These are phyloP conservation scores for Fusarium sp. DNA, from an alignment of 2,329 filamentous ascomycete genomes.

Conservation along the genomic window DNA sequence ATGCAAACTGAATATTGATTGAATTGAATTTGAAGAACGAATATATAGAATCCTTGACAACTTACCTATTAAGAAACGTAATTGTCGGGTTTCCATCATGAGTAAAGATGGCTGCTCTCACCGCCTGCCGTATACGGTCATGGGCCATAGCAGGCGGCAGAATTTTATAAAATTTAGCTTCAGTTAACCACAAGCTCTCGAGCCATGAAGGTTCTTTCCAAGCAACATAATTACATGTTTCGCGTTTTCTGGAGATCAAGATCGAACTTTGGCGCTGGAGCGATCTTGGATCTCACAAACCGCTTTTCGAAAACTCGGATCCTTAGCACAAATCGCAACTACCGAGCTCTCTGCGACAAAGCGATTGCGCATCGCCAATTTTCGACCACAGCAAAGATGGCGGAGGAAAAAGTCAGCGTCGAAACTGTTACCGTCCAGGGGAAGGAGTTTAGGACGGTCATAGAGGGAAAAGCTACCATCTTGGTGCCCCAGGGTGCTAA, in stretches of 20 bases:
- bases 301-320: background rate
- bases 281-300: slow-evolving; percentile 5
- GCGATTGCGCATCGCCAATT: slow-evolving; percentile 21
- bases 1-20: background rate
- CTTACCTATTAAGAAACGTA: background rate
- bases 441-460: slow-evolving; percentile 62
- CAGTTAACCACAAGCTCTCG: slow-evolving; percentile 2
- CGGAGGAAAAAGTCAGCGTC: slow-evolving; percentile 22
- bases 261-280: slow-evolving; percentile 28
- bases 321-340: background rate
- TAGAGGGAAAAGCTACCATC: slow-evolving; percentile 68
- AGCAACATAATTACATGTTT: slow-evolving; percentile 35
- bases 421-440: slow-evolving; percentile 52
- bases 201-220: slow-evolving; percentile 27
- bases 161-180: slow-evolving; percentile 32
- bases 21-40: background rate
- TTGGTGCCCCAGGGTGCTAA: slow-evolving; percentile 61
- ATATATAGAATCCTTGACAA: background rate
- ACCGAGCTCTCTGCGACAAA: slow-evolving; percentile 1
- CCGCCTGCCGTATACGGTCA: slow-evolving; percentile 5
- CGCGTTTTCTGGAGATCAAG: slow-evolving; percentile 23
- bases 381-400: slow-evolving; percentile 38
- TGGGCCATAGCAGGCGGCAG: slow-evolving; percentile 1
- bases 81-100: background rate
- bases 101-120: background rate